These are phyloP conservation scores for Phytophthora pseudosyringae DNA, from an alignment of 352 stramenopile species.

Conservation along the genomic window DNA sequence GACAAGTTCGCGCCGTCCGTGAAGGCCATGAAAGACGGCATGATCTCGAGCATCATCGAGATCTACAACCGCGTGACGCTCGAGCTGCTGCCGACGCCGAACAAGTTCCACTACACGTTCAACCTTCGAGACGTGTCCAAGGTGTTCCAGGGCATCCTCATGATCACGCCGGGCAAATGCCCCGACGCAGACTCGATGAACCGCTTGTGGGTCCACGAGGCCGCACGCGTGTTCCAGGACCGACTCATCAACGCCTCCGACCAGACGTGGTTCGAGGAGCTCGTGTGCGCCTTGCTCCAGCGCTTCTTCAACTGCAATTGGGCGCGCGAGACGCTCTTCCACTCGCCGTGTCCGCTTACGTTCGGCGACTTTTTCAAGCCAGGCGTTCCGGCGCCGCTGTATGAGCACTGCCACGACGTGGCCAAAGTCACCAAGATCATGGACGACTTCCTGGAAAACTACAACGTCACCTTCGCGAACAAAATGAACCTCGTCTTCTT, in stretches of 20 bases:
- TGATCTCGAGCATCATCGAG: constrained; percentile 93
- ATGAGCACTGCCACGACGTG: constrained; percentile 88
- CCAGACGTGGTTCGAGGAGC: constrained; percentile 92
- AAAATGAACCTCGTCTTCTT: constrained; percentile 98
- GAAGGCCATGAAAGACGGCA: constrained; percentile 73
- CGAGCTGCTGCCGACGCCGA: constrained; percentile 93
- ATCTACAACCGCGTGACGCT: constrained; percentile 94
- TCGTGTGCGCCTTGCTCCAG: constrained; percentile 83
- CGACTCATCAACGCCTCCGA: constrained; percentile 90
- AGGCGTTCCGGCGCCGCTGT: constrained; percentile 73
- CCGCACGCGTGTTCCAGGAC: constrained; percentile 93
- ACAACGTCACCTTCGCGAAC: constrained; percentile 94
- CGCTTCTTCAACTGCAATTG: constrained; percentile 83
- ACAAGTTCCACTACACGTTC: constrained; percentile 95
- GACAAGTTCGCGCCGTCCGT: constrained; percentile 89
- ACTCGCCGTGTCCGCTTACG: constrained; percentile 83
- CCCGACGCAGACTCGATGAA: constrained; percentile 85
- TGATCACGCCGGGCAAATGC: constrained; percentile 90
- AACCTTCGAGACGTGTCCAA: constrained; percentile 97
- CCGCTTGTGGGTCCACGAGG: constrained; percentile 94
- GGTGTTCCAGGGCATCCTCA: constrained; percentile 96
- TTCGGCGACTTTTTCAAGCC: constrained; percentile 95
- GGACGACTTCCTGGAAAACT: constrained; percentile 94
- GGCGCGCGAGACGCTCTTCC: constrained; percentile 87
- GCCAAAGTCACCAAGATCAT: constrained; percentile 86